These are phyloP conservation scores for Penicillium nordicum DNA, from an alignment of 2,329 filamentous ascomycete genomes.

Conservation along the genomic window DNA sequence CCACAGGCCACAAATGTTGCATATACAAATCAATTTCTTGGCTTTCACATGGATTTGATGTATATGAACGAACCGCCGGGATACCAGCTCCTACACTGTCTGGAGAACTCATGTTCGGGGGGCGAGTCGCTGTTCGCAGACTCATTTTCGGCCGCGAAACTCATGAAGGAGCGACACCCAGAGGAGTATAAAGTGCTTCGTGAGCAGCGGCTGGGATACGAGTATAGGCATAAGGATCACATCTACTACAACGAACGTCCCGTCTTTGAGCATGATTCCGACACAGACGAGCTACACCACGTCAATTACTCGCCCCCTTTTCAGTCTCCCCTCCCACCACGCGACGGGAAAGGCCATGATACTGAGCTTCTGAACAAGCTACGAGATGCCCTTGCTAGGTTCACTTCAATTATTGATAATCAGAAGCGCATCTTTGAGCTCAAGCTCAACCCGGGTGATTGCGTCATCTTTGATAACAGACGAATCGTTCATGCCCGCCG, in stretches of 20 bases:
- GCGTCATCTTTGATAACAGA: conserved; percentile 88
- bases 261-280: conserved; percentile 47
- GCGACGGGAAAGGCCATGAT: conserved; percentile 6
- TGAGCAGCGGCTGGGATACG: conserved; percentile 54
- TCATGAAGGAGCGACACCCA: conserved; percentile 14
- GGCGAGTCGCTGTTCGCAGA: conserved; percentile 87
- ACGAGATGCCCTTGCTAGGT: conserved; percentile 52
- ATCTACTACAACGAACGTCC: conserved; percentile 60
- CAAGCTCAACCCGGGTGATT: conserved; percentile 75
- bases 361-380: neutral
- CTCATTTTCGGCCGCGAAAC: conserved; percentile 57
- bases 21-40: conserved; percentile 76
- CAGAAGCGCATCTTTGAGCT: conserved; percentile 61
- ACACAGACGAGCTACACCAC: conserved; percentile 32
- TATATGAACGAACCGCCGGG: conserved; percentile 78
- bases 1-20: conserved; percentile 86
- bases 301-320: conserved; percentile 78
- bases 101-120: conserved; percentile 73
- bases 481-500: conserved; percentile 79
- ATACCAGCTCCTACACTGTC: conserved; percentile 84
- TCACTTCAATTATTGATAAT: conserved; percentile 59
- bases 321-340: conserved; percentile 54
- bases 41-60: conserved; percentile 89
- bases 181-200: conserved; percentile 39
- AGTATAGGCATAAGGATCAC: conserved; percentile 64